phyloP scores from a whole-genome alignment of 768 basidiomycete genomes.

The Boletus tylopilopsis region DNA sequence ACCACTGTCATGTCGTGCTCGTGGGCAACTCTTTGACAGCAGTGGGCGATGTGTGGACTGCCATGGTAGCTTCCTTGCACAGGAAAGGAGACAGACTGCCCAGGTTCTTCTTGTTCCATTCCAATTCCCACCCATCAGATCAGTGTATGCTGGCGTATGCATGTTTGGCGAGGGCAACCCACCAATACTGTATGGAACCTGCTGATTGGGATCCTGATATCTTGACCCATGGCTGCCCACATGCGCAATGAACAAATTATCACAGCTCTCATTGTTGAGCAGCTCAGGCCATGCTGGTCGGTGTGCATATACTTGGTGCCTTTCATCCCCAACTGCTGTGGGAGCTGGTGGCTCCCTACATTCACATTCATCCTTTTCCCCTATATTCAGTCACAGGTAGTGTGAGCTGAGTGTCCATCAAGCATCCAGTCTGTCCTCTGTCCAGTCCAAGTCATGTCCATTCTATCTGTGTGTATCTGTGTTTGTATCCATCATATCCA shows the following conservation, averaged over 20 bases:
- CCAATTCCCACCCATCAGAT: conserved; percentile 55
- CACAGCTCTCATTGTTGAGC: conserved; percentile 53
- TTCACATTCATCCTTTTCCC: no score
- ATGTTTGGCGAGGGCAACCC: conserved; percentile 49
- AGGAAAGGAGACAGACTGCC: conserved; percentile 32
- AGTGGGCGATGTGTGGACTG: conserved; percentile 64
- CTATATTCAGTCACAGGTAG: no score
- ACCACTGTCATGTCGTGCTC: conserved; percentile 73
- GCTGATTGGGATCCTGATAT: conserved; percentile 47
- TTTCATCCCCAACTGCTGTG: no score
- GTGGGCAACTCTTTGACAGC: conserved; percentile 82
- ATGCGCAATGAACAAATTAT: conserved; percentile 58
- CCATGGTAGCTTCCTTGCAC: conserved; percentile 49
- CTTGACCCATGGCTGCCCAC: conserved; percentile 43
- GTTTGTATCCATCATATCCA: no score
- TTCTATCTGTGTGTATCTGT: no score
- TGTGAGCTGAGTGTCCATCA: no score
- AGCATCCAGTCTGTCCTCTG: no score
- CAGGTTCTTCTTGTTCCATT: conserved; percentile 54
- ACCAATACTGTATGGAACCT: conserved; percentile 44
- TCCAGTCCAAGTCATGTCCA: no score
- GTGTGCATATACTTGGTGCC: no score
- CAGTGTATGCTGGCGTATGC: conserved; percentile 36
- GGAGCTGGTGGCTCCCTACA: no score
- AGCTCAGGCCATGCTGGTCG: conserved; percentile 34